A percentile compares a stretch with the other conserved stretches of the same genome.
Conservation (phyloP, 2,329 filamentous ascomycete species). For the Fusarium sp. region DNA sequence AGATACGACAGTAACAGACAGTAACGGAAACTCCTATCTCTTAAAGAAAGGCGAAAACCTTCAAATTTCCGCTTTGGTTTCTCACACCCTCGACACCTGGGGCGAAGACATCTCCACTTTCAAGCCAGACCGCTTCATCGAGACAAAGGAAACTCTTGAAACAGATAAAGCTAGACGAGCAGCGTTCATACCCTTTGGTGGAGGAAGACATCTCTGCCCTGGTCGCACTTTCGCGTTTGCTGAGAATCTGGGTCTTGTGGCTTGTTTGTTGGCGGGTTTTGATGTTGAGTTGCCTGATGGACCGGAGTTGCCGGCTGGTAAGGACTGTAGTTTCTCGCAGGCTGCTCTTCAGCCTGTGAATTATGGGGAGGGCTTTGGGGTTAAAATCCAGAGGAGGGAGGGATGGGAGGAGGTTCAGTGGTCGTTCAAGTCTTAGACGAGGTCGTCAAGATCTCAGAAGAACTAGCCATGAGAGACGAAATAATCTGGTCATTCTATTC, state of each 20-base stretch:
- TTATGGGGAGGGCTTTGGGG: slow-evolving; percentile 17
- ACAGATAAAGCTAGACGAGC: slow-evolving; percentile 12
- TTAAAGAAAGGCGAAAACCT: slow-evolving; percentile 30
- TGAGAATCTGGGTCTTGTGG: slow-evolving; percentile 27
- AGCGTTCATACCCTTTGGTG: slow-evolving; percentile 22
- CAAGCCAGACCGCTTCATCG: slow-evolving; percentile 23
- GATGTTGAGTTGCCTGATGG: not conserved
- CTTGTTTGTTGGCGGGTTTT: slow-evolving; percentile 25
- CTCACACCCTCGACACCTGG: slow-evolving; percentile 20
- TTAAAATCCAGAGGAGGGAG: slow-evolving; percentile 14
- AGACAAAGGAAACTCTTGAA: slow-evolving; percentile 18
- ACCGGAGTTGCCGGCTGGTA: not conserved
- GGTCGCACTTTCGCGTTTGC: slow-evolving; percentile 33
- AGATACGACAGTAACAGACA: slow-evolving; percentile 24
- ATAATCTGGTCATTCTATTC: no score
- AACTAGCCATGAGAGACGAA: no score
- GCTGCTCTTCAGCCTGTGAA: slow-evolving; percentile 16
- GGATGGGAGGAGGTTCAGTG: slow-evolving; percentile 24
- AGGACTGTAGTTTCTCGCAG: slow-evolving; percentile 2
- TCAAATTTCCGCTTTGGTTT: slow-evolving; percentile 14
- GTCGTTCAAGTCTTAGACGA: slow-evolving; percentile 10
- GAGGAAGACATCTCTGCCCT: slow-evolving; percentile 26
- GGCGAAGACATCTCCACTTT: slow-evolving; percentile 18
- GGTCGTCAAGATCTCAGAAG: no score
- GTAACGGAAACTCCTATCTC: slow-evolving; percentile 25